Evolutionary conservation across 2,329 filamentous ascomycete species (phyloP).

Genomic region (Niveomyces coronatus): DNA sequence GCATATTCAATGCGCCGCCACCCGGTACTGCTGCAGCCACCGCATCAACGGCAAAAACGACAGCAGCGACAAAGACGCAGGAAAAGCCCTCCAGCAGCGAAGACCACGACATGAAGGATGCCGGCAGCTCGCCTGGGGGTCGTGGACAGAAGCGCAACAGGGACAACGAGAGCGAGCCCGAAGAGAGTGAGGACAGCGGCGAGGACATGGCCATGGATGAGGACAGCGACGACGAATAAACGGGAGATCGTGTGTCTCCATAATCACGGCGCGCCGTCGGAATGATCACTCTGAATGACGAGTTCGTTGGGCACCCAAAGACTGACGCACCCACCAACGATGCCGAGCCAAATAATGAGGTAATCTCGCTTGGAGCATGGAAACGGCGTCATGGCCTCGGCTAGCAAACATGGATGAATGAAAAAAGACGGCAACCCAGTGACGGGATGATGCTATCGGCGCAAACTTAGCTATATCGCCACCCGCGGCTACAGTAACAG

Average conservation of each 20-base stretch:
- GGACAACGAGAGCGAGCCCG: constrained; percentile 52
- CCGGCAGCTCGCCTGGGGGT: constrained; percentile 38
- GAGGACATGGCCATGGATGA: constrained; percentile 60
- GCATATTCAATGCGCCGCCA: constrained; percentile 63
- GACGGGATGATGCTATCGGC: constrained; percentile 79
- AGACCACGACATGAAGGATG: constrained; percentile 41
- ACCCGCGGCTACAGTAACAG: constrained; percentile 1
- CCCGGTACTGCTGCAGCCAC: constrained; percentile 39
- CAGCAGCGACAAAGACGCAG: neutral
- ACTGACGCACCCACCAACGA: constrained; percentile 71
- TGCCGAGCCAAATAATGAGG: constrained; percentile 79
- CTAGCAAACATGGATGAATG: constrained; percentile 84
- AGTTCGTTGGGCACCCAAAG: constrained; percentile 67
- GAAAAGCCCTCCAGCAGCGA: constrained; percentile 35
- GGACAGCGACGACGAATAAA: constrained; percentile 61
- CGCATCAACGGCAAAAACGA: neutral
- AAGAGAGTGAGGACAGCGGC: constrained; percentile 60
- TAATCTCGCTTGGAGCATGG: constrained; percentile 57
- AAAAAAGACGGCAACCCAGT: constrained; percentile 75
- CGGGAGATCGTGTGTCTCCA: neutral
- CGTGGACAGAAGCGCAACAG: constrained; percentile 61
- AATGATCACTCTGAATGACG: constrained; percentile 26
- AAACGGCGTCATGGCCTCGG: constrained; percentile 64
- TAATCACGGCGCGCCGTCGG: too few relatives aligned
- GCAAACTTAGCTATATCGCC: too few relatives aligned